Evolutionary conservation across 306 rosid species (phyloP).

Genomic region (Prinsepia uniflora): DNA sequence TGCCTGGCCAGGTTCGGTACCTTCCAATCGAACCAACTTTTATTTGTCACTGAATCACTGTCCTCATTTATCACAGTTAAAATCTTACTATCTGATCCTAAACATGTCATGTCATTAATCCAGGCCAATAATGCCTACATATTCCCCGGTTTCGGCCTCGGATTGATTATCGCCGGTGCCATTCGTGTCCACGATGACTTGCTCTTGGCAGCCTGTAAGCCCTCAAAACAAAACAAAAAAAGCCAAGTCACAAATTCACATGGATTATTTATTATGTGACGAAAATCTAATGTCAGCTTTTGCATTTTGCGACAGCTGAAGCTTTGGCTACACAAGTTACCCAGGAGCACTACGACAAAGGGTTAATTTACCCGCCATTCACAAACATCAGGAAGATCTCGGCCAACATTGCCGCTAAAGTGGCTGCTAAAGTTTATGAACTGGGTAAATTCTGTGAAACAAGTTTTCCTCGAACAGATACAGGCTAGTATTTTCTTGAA

Average conservation of each 20-base stretch:
- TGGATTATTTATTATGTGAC: not conserved
- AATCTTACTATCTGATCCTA: slow-evolving; percentile 27
- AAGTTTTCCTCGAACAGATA: slow-evolving; percentile 1
- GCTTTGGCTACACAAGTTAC: slow-evolving; percentile 81
- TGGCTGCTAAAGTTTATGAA: slow-evolving; percentile 83
- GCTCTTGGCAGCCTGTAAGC: slow-evolving; percentile 98
- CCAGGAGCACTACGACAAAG: slow-evolving; percentile 71
- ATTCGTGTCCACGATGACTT: slow-evolving; percentile 87
- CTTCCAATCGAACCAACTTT: slow-evolving; percentile 3
- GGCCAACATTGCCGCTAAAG: slow-evolving; percentile 87
- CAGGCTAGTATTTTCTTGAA: not conserved
- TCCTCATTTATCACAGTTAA: slow-evolving; percentile 3
- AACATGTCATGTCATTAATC: slow-evolving; percentile 28
- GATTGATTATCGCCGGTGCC: slow-evolving; percentile 92
- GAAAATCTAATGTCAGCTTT: not conserved
- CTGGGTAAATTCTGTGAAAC: slow-evolving; percentile 53
- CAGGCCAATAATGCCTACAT: slow-evolving; percentile 99
- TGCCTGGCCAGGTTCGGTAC: slow-evolving; percentile 82
- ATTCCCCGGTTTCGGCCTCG: slow-evolving; percentile 93
- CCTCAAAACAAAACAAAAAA: not conserved
- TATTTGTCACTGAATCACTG: slow-evolving; percentile 8
- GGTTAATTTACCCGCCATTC: slow-evolving; percentile 96
- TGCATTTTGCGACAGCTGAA: slow-evolving; percentile 57
- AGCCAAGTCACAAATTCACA: not conserved
- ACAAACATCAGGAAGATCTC: slow-evolving; percentile 90